A percentile compares a stretch with the other conserved stretches of the same genome.
These are phyloP conservation scores for Podospora pseudopauciseta DNA, from an alignment of 495 filamentous ascomycete species.

Conservation along the genomic window DNA sequence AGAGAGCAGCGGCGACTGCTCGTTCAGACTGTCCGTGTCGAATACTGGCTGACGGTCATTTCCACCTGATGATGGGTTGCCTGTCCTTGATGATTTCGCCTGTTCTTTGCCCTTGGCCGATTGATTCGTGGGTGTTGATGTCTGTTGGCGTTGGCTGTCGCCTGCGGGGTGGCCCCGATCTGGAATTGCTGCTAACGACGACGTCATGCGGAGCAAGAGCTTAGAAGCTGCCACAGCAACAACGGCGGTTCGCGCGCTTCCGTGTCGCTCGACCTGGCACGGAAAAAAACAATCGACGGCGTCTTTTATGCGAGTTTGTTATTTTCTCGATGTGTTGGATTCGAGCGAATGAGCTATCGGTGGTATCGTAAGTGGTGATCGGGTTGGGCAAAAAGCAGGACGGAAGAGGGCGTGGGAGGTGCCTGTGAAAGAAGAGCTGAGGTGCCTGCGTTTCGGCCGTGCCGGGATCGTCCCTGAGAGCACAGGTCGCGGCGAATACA, in stretches of 20 bases:
- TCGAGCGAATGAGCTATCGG: not conserved
- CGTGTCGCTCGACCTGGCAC: conserved; percentile 12
- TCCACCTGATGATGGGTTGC: conserved; percentile 12
- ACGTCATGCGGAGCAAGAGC: conserved; percentile 35
- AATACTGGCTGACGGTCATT: conserved; percentile 12
- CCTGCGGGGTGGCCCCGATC: conserved; percentile 30
- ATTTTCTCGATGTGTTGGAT: not conserved
- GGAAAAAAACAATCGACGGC: not conserved
- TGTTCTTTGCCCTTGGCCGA: conserved; percentile 15
- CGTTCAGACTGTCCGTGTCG: conserved; percentile 39
- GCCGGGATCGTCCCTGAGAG: not conserved
- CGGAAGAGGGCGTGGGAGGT: not conserved
- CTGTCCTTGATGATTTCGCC: conserved; percentile 8
- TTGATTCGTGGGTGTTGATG: conserved; percentile 10
- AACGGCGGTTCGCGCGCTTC: conserved; percentile 12
- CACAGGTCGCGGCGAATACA: conserved; percentile 1
- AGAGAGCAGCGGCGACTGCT: conserved; percentile 58
- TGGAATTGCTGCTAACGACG: conserved; percentile 31
- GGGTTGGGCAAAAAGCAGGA: not conserved
- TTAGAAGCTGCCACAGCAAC: conserved; percentile 9
- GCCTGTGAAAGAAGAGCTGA: not conserved
- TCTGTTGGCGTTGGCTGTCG: conserved; percentile 19
- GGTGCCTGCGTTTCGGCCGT: not conserved
- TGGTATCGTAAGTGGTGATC: not conserved
- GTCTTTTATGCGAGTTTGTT: not conserved